Conservation (phyloP, 495 filamentous ascomycete species). For the Penicillium paxilli region DNA sequence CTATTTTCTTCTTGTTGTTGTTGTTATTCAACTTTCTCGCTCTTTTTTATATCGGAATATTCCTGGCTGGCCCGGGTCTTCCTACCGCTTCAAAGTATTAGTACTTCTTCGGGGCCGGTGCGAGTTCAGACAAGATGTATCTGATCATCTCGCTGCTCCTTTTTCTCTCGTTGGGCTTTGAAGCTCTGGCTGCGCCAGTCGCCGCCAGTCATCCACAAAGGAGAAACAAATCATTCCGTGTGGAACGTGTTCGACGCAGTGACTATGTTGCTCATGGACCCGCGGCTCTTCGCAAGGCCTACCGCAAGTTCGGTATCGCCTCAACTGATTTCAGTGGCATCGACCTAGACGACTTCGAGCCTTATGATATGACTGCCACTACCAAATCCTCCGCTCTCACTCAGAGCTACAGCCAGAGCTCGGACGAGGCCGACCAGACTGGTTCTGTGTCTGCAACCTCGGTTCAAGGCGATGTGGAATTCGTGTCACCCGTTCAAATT, state of each 20-base stretch:
- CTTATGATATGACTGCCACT: constrained; percentile 23
- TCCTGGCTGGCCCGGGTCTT: constrained; percentile 10
- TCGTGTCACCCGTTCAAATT: constrained; percentile 68
- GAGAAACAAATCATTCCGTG: constrained; percentile 53
- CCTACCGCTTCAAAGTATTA: not conserved
- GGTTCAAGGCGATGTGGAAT: constrained; percentile 63
- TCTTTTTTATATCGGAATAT: constrained; percentile 6
- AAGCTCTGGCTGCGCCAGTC: constrained; percentile 37
- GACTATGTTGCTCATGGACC: constrained; percentile 55
- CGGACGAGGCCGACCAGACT: constrained; percentile 31
- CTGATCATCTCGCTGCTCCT: constrained; percentile 30
- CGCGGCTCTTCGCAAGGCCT: constrained; percentile 58
- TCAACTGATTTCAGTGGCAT: constrained; percentile 21
- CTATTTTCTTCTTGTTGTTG: not conserved
- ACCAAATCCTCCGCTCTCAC: constrained; percentile 15
- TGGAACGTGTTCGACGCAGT: constrained; percentile 57
- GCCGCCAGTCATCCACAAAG: constrained; percentile 15
- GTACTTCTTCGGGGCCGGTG: not conserved
- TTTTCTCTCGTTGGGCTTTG: constrained; percentile 36
- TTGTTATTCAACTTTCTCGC: not conserved
- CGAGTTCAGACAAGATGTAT: constrained; percentile 26
- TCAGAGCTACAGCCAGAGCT: constrained; percentile 7
- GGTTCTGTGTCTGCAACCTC: constrained; percentile 64
- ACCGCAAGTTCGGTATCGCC: constrained; percentile 60
- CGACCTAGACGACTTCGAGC: constrained; percentile 38